Base-by-base conservation (phyloP, 306 rosid species). In the Cicer pinnatifidum region DNA sequence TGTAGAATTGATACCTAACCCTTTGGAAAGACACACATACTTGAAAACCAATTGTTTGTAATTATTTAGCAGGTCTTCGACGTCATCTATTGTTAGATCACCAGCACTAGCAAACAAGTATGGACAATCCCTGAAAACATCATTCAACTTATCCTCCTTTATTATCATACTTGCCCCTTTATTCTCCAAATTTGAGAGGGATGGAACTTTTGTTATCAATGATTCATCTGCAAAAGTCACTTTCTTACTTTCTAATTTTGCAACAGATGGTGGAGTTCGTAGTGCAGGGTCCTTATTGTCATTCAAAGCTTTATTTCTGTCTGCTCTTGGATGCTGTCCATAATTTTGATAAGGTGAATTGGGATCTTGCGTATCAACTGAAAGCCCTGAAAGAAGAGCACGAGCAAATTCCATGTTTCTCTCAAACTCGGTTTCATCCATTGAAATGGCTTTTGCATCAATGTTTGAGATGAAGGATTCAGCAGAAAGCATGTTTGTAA, bases 401-500 rank as follows among this genome's bases (percentile, higher is more conserved):
- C 84, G 97, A n/a, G 97, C 93, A 52, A 85, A 86, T 84, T 95
- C 97, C 89, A 95, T 86, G 81, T 89, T 95, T 75, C 88, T 86
- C 84, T 88, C 97, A 70, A 82, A 95, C 84, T 95, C 99, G 1
- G 76, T 75, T 82, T 90, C 97, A 43, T 95, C 97, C 93, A 95
- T 86, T 40, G 99, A 95, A 77, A 95, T 74, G 87, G 99, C 80
- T 53, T 87, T 90, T 63, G 97, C 99, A 72, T 95, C 97, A 28
- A 95, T 92, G 84, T 85, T 87, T 78, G 93, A 87, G 82, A 95
- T 88, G 70, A 95, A 95, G 52, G 99, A 82, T 84, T 92, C 99
- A 1, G 90, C 97, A 48, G 99, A 95, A 66, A 87, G 96, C 86
- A 95, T 87, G 81, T 95, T 91, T 69, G 99, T 95, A 75, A 95